Evolutionary conservation across 495 filamentous ascomycete genomes (phyloP).

Genomic region (Echria macrotheca): DNA sequence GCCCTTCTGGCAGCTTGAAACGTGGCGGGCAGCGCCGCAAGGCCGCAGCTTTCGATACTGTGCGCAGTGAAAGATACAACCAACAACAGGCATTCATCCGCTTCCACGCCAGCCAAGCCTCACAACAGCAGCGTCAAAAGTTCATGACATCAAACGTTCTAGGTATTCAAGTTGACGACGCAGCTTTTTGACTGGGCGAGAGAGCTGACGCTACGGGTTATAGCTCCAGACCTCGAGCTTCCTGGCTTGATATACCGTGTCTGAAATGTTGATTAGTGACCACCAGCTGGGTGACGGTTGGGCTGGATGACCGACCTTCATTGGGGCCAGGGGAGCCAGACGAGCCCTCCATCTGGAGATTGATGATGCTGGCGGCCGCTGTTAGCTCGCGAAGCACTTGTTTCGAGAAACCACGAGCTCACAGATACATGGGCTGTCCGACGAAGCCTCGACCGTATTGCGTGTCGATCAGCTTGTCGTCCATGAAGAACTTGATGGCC

Average conservation of each 20-base stretch:
- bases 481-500: constrained; percentile 49
- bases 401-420: no score
- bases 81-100: no score
- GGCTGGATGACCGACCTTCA: constrained; percentile 21
- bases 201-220: no score
- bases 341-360: constrained; percentile 47
- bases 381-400: no score
- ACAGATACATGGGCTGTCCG: constrained; percentile 45
- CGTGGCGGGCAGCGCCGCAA: constrained; percentile 3
- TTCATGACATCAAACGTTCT: no score
- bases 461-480: constrained; percentile 43
- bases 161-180: no score
- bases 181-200: no score
- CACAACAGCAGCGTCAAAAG: no score
- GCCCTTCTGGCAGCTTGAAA: no score
- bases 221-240: constrained; percentile 38
- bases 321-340: constrained; percentile 43
- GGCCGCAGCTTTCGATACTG: not conserved
- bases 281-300: not conserved
- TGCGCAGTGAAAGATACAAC: not conserved
- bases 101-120: no score
- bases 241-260: constrained; percentile 37
- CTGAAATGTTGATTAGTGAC: constrained; percentile 10
- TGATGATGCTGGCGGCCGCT: constrained; percentile 40
- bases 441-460: constrained; percentile 48